A percentile compares a stretch with the other conserved stretches of the same genome.
Conservation (phyloP, 176 grass and related monocot species). For the Panicum miliaceum region DNA sequence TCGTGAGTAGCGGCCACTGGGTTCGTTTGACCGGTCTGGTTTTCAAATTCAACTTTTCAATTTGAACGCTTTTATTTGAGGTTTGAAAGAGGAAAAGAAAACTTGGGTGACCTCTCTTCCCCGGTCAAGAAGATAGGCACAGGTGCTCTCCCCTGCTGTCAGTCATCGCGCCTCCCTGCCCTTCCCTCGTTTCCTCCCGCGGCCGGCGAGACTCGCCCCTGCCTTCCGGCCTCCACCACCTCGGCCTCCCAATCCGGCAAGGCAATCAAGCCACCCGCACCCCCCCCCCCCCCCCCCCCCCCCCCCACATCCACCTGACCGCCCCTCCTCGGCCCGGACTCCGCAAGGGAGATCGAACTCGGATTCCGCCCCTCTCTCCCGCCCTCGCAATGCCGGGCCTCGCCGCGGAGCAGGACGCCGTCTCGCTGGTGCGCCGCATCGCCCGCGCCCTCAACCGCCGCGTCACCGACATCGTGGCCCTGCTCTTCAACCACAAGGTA, state of each 20-base stretch:
- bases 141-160: conserved; percentile 31
- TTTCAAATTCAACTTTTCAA: background rate
- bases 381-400: conserved; percentile 57
- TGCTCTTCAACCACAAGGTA: conserved; percentile 81
- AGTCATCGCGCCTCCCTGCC: background rate
- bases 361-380: background rate
- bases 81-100: background rate
- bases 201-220: background rate
- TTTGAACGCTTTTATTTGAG: background rate
- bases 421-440: conserved; percentile 70
- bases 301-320: background rate
- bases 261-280: background rate
- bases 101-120: background rate
- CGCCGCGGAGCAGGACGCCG: conserved; percentile 53
- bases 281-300: no score
- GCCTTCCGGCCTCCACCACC: background rate
- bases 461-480: conserved; percentile 64
- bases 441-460: conserved; percentile 80
- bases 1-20: background rate
- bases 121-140: conserved; percentile 50
- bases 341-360: background rate
- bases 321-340: background rate
- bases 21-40: background rate
- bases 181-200: conserved; percentile 20
- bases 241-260: conserved; percentile 13